A percentile compares a stretch with the other conserved stretches of the same genome.
phyloP scores from a whole-genome alignment of 1,284 basidiomycete genomes.

The Moniliella sp. region DNA sequence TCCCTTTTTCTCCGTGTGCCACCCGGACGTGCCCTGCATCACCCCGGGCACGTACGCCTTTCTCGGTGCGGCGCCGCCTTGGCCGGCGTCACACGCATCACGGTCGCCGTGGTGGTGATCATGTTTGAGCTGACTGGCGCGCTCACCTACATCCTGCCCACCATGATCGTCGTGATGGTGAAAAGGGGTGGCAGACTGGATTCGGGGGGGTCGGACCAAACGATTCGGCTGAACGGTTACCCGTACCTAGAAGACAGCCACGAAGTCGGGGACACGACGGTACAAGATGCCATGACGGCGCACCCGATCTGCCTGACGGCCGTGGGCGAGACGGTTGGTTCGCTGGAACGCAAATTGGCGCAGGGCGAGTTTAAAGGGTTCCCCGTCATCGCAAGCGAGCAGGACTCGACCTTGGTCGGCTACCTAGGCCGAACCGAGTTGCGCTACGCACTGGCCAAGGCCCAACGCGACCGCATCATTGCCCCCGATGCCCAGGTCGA shows the following conservation, averaged over 20 bases:
- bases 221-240: constrained; percentile 88
- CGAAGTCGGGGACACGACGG: constrained; percentile 49
- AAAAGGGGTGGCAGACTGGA: no score
- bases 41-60: constrained; percentile 57
- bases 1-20: constrained; percentile 70
- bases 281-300: constrained; percentile 67
- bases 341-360: constrained; percentile 40
- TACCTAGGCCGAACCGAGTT: constrained; percentile 73
- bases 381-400: constrained; percentile 48
- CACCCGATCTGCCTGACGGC: constrained; percentile 54
- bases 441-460: constrained; percentile 57
- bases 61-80: constrained; percentile 8
- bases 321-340: constrained; percentile 51
- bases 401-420: constrained; percentile 49
- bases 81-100: constrained; percentile 73
- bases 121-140: constrained; percentile 99
- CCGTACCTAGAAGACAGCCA: constrained; percentile 65
- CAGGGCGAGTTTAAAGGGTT: constrained; percentile 56
- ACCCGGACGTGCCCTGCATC: constrained; percentile 68
- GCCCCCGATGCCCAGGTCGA: constrained; percentile 10
- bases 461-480: constrained; percentile 7
- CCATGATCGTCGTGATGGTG: constrained; percentile 89
- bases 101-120: constrained; percentile 91
- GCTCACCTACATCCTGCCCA: constrained; percentile 85
- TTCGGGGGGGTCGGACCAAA: no score